Evolutionary conservation across 805 yeast genomes (phyloP).

Genomic region (Candida saitoana): DNA sequence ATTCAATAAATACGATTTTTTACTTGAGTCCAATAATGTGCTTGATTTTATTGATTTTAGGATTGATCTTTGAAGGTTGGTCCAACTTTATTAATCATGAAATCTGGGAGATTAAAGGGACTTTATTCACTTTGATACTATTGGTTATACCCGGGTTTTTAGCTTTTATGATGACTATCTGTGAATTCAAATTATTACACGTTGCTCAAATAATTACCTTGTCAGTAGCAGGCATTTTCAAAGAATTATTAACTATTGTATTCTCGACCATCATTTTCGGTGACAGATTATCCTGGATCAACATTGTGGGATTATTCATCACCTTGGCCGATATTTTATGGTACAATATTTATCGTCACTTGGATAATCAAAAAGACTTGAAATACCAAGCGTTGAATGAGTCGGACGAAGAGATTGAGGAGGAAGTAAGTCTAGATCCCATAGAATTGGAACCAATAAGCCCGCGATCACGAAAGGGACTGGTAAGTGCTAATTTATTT

Average conservation of each 20-base stretch:
- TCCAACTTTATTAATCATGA: constrained; percentile 45
- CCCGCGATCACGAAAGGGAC: constrained; percentile 1
- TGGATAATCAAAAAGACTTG: constrained; percentile 16
- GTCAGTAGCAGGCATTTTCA: constrained; percentile 88
- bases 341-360: constrained; percentile 67
- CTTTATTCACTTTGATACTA: constrained; percentile 49
- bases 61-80: constrained; percentile 69
- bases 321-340: constrained; percentile 77
- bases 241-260: constrained; percentile 82
- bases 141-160: constrained; percentile 77
- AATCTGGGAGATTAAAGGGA: constrained; percentile 65
- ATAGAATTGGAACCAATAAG: constrained; percentile 2
- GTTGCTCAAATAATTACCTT: constrained; percentile 81
- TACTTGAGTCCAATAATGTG: constrained; percentile 86
- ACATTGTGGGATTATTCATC: constrained; percentile 67
- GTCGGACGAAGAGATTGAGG: background rate
- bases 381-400: constrained; percentile 2
- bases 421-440: constrained; percentile 5
- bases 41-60: constrained; percentile 54
- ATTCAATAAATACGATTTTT: constrained; percentile 80
- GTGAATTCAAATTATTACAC: constrained; percentile 79
- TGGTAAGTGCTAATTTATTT: background rate
- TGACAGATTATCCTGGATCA: constrained; percentile 64
- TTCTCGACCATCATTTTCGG: constrained; percentile 66
- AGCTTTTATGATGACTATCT: constrained; percentile 85